A percentile compares a stretch with the other conserved stretches of the same genome.
phyloP scores from a whole-genome alignment of 371 early-diverging fungal species.

The Thermomucor indicae-seudaticae region DNA sequence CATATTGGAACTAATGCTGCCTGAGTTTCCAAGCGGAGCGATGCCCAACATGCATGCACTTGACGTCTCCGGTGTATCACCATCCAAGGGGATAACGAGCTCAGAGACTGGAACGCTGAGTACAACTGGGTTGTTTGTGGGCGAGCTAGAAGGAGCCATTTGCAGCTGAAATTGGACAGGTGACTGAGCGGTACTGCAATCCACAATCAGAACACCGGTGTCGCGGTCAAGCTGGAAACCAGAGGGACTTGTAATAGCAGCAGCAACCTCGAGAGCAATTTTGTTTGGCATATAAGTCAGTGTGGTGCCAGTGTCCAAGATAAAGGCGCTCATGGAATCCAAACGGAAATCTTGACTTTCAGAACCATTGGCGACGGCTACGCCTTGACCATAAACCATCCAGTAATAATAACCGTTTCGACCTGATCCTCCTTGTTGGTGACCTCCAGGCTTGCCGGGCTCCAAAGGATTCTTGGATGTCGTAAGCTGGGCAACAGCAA shows the following conservation, averaged over 20 bases:
- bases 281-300: slow-evolving; percentile 35
- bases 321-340: slow-evolving; percentile 22
- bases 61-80: slow-evolving; percentile 16
- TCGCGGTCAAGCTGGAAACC: slow-evolving; percentile 26
- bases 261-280: slow-evolving; percentile 26
- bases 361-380: slow-evolving; percentile 17
- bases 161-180: slow-evolving; percentile 22
- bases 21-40: slow-evolving; percentile 26
- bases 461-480: slow-evolving; percentile 1
- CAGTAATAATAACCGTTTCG: slow-evolving; percentile 33
- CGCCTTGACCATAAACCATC: slow-evolving; percentile 46
- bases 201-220: slow-evolving; percentile 31
- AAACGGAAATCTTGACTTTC: slow-evolving; percentile 9
- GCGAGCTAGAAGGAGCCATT: slow-evolving; percentile 21
- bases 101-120: slow-evolving; percentile 32
- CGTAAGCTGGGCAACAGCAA: slow-evolving; percentile 32
- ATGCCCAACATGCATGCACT: slow-evolving; percentile 41
- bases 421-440: not conserved
- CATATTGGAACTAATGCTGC: slow-evolving; percentile 26
- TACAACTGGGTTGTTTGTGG: slow-evolving; percentile 17
- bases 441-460: not conserved
- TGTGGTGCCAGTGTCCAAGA: slow-evolving; percentile 47
- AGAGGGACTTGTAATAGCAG: slow-evolving; percentile 20
- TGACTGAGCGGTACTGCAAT: slow-evolving; percentile 23
- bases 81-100: slow-evolving; percentile 37